Percentiles rank a stretch among this genome's conserved stretches.
Evolutionary conservation across 768 basidiomycete genomes (phyloP).

Genomic region (Galerina sulciceps): DNA sequence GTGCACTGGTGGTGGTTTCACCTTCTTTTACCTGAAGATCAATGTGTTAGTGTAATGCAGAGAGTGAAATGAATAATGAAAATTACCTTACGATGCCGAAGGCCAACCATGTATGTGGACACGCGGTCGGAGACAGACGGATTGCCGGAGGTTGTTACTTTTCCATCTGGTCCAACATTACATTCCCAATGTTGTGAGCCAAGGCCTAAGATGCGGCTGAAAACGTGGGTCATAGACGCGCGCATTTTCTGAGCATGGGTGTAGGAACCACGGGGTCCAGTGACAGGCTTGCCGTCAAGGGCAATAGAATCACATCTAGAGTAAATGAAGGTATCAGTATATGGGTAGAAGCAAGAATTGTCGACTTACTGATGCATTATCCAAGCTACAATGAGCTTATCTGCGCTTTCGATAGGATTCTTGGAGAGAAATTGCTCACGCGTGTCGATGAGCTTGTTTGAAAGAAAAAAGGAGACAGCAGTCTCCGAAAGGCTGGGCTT

Average conservation of each 20-base stretch:
- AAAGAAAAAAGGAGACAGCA: slow-evolving; percentile 6
- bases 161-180: slow-evolving; percentile 20
- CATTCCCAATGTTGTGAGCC: no score
- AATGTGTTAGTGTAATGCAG: no score
- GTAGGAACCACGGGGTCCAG: slow-evolving; percentile 20
- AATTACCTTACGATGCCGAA: slow-evolving; percentile 12
- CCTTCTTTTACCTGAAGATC: neutral
- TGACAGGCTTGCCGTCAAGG: slow-evolving; percentile 9
- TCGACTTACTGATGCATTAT: slow-evolving; percentile 15
- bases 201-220: slow-evolving; percentile 28
- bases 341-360: neutral
- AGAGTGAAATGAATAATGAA: neutral
- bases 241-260: slow-evolving; percentile 40
- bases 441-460: neutral
- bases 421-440: slow-evolving; percentile 12
- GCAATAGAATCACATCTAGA: slow-evolving; percentile 11
- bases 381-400: slow-evolving; percentile 11
- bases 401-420: slow-evolving; percentile 2
- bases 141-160: no score
- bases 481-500: slow-evolving; percentile 6
- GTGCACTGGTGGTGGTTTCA: slow-evolving; percentile 16
- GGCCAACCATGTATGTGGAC: slow-evolving; percentile 18
- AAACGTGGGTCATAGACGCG: slow-evolving; percentile 30
- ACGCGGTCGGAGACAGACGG: slow-evolving; percentile 18
- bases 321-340: no score